phyloP scores from a whole-genome alignment of 2,329 filamentous ascomycete genomes.

The Phoma herbarum region DNA sequence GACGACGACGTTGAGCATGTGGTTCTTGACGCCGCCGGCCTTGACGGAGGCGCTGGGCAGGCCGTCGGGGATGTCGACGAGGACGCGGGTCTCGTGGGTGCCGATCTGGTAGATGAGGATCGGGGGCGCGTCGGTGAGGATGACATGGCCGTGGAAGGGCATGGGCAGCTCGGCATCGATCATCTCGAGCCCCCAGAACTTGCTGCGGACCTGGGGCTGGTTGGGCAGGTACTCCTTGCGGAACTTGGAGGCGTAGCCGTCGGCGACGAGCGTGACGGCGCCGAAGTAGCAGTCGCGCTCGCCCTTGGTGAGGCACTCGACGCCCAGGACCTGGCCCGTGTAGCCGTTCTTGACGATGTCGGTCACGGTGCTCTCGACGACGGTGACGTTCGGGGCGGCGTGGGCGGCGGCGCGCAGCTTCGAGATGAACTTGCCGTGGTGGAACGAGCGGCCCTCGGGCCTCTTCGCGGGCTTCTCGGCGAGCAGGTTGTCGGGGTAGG shows the following conservation, averaged over 20 bases:
- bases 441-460: conserved; percentile 82
- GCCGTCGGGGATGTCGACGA: conserved; percentile 86
- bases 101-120: conserved; percentile 97
- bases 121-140: conserved; percentile 79
- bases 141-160: conserved; percentile 82
- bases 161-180: conserved; percentile 83
- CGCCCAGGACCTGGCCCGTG: conserved; percentile 79
- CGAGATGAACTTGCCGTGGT: conserved; percentile 92
- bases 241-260: conserved; percentile 93
- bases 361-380: conserved; percentile 88
- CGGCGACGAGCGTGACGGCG: conserved; percentile 84
- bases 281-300: conserved; percentile 81
- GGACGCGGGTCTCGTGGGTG: conserved; percentile 87
- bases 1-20: conserved; percentile 81
- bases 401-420: conserved; percentile 79
- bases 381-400: conserved; percentile 81
- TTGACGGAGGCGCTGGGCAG: conserved; percentile 75
- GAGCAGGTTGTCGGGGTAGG: conserved; percentile 73
- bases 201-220: conserved; percentile 76
- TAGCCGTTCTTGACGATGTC: conserved; percentile 75
- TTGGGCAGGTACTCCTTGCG: conserved; percentile 77
- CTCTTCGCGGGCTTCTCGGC: conserved; percentile 42
- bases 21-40: conserved; percentile 83
- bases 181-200: conserved; percentile 93
- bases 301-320: conserved; percentile 75